phyloP scores from a whole-genome alignment of 2,329 filamentous ascomycete species.

The Aspergillus spinulosporus region DNA sequence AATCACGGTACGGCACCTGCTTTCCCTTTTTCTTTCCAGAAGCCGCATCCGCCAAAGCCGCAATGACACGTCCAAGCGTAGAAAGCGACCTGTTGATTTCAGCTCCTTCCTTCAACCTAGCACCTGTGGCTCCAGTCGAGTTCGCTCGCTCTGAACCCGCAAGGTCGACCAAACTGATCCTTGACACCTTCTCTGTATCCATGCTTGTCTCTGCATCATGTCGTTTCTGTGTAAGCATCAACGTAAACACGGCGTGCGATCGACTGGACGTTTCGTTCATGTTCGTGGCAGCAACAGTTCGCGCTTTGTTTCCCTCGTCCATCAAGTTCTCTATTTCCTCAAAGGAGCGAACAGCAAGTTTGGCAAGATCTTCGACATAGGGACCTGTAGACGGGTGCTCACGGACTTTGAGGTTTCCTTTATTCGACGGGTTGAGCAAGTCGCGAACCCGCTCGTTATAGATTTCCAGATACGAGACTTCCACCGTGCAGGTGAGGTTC shows the following conservation, averaged over 20 bases:
- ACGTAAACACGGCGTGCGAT: slow-evolving; percentile 96
- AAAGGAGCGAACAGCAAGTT: slow-evolving; percentile 89
- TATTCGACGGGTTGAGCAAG: slow-evolving; percentile 89
- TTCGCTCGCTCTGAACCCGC: slow-evolving; percentile 95
- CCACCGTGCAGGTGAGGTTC: slow-evolving; percentile 83
- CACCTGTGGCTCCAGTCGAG: slow-evolving; percentile 95
- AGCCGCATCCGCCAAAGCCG: slow-evolving; percentile 86
- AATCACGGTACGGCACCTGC: slow-evolving; percentile 95
- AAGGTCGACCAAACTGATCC: slow-evolving; percentile 96
- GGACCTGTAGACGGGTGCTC: slow-evolving; percentile 97
- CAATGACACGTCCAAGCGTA: slow-evolving; percentile 95
- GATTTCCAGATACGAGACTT: slow-evolving; percentile 98
- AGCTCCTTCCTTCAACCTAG: slow-evolving; percentile 92
- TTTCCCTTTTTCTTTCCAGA: slow-evolving; percentile 69
- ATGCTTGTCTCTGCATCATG: slow-evolving; percentile 90
- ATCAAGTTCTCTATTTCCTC: slow-evolving; percentile 95
- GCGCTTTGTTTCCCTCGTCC: slow-evolving; percentile 98
- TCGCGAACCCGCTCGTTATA: slow-evolving; percentile 98
- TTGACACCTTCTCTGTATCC: slow-evolving; percentile 96
- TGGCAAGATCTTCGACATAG: slow-evolving; percentile 96
- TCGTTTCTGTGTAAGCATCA: slow-evolving; percentile 92
- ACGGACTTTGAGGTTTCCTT: slow-evolving; percentile 93
- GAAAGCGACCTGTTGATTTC: slow-evolving; percentile 98
- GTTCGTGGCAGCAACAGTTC: slow-evolving; percentile 96
- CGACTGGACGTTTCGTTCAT: slow-evolving; percentile 99